Conservation (phyloP, 2,329 filamentous ascomycete species). For the Sporothrix schenckii region DNA sequence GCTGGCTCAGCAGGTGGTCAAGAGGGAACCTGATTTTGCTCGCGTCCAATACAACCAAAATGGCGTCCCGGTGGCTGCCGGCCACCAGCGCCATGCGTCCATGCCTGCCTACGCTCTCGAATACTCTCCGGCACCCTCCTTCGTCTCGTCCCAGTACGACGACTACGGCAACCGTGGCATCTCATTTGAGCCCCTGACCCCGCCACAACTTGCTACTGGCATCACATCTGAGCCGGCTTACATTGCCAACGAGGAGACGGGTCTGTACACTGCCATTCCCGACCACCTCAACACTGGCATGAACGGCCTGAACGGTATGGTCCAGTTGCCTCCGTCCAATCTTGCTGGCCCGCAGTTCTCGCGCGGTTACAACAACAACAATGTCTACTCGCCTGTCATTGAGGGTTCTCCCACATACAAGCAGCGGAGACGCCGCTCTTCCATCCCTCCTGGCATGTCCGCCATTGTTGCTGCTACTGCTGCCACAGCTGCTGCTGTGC, state of each 20-base stretch:
- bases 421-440: constrained; percentile 90
- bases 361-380: constrained; percentile 70
- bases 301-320: constrained; percentile 80
- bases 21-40: constrained; percentile 83
- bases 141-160: constrained; percentile 97
- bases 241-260: constrained; percentile 97
- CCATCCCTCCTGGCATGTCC: constrained; percentile 78
- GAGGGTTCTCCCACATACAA: constrained; percentile 99
- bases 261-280: constrained; percentile 91
- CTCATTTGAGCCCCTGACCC: constrained; percentile 95
- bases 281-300: constrained; percentile 75
- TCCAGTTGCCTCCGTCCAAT: constrained; percentile 86
- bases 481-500: constrained; percentile 49
- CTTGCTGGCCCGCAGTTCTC: constrained; percentile 78
- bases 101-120: constrained; percentile 95
- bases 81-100: constrained; percentile 92
- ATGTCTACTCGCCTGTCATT: constrained; percentile 84
- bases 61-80: constrained; percentile 78
- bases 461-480: constrained; percentile 67
- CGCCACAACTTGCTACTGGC: constrained; percentile 83
- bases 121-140: constrained; percentile 96
- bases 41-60: constrained; percentile 90
- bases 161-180: constrained; percentile 96
- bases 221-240: constrained; percentile 89
- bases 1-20: constrained; percentile 74